Conservation (phyloP, 2,329 filamentous ascomycete genomes). For the Nemania serpens region DNA sequence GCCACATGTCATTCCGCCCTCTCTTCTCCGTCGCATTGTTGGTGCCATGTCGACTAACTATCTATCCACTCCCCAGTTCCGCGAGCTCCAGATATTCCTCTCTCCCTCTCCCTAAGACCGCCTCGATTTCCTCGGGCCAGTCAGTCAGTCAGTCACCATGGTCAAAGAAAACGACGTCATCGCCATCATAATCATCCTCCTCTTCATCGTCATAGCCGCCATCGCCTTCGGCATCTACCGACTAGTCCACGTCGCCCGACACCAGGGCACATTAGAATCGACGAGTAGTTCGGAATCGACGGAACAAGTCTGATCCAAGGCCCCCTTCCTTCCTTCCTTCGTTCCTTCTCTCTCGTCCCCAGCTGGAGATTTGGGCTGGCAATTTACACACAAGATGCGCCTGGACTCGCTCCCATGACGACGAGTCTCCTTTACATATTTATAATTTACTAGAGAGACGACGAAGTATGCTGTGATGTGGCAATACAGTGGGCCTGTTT, state of each 20-base stretch:
- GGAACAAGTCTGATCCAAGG: slow-evolving; percentile 10
- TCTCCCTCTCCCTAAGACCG: background rate
- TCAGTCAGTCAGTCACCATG: slow-evolving; percentile 46
- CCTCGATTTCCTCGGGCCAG: background rate
- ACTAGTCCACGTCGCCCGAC: slow-evolving; percentile 58
- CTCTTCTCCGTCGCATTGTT: background rate
- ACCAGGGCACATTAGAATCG: slow-evolving; percentile 36
- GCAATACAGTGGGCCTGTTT: too few relatives aligned
- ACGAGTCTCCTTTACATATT: too few relatives aligned
- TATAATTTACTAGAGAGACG: background rate
- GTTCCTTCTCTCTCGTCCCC: background rate
- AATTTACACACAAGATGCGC: background rate
- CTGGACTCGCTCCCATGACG: background rate
- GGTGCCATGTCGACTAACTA: background rate
- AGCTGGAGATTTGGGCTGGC: background rate
- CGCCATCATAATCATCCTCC: slow-evolving; percentile 69
- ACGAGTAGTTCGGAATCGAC: slow-evolving; percentile 32
- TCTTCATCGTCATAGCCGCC: slow-evolving; percentile 65
- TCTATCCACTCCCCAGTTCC: background rate
- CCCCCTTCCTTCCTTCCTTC: too few relatives aligned
- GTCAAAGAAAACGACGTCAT: slow-evolving; percentile 69
- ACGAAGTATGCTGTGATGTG: too few relatives aligned
- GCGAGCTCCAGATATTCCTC: background rate
- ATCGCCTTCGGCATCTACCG: slow-evolving; percentile 68
- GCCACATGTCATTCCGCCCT: background rate